Evolutionary conservation across 345 rosid genomes (phyloP), one percentile per base, ranked within the genome.

Genomic region (Fremontodendron californicum): DNA sequence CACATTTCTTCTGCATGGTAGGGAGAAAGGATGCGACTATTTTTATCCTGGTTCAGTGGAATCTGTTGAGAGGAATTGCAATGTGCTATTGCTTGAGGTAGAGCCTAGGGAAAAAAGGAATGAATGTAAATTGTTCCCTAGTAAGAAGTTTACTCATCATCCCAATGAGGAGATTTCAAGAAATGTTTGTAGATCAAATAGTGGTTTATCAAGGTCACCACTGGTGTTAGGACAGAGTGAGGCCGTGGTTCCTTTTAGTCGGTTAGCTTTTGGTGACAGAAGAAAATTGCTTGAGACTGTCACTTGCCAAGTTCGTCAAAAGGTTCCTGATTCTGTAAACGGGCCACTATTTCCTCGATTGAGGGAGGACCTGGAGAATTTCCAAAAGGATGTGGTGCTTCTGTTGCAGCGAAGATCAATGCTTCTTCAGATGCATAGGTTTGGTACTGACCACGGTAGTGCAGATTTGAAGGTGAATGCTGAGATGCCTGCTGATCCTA

Each of bases 11-110:
- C 86, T 92, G 57, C 94, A 90, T 73, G 98, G 94, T 25, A 85
- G 87, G 76, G 96, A 91, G 71, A 82, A 77, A 33, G 89, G 89
- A 55, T 61, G 21, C 27, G 90, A 83, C 65, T 88, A 73, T 72
- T 35, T 94, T 67, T 88, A 90, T 75, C 97, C 94, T 61, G 96
- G 97, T 74, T 88, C 82, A 0, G 81, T 94, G 37, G 87, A 72
- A 80, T 71, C 83, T 12, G 70, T 90, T 16, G 90, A 88, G 21
- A 82, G 78, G 83, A 79, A 74, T 76, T 94, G 98, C 84, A 94
- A 94, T 77, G 87, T 88, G 73, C 75, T 94, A 69, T 74, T 86
- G 78, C 97, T 91, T 11, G 98, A 94, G 88, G 91, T 90, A 82
- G 94, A 91, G 78, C 87, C 97, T 18, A 77, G 75, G 72, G 77